Percentiles rank a stretch among this genome's conserved stretches.
These are phyloP conservation scores for Brachypodium distachyon DNA, from an alignment of 202 grass and related monocot genomes.

Conservation along the genomic window DNA sequence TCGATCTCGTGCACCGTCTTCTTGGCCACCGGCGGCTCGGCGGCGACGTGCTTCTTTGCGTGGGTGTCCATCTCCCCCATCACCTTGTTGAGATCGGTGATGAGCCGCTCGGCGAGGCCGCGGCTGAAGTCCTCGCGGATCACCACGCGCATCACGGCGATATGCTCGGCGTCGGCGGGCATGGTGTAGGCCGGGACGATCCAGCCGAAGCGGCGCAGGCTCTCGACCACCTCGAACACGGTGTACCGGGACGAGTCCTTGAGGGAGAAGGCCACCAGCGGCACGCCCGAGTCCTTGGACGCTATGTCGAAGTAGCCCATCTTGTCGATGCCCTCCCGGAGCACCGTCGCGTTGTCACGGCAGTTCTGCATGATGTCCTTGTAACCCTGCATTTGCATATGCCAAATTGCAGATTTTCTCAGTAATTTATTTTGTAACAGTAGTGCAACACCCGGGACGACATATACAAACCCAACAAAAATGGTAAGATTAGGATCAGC, in stretches of 20 bases:
- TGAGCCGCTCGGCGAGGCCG: conserved; percentile 57
- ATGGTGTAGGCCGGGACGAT: conserved; percentile 81
- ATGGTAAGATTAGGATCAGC: neutral
- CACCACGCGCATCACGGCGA: conserved; percentile 62
- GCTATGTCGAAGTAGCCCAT: conserved; percentile 59
- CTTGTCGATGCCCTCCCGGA: conserved; percentile 49
- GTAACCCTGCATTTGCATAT: conserved; percentile 36
- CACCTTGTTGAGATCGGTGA: conserved; percentile 46
- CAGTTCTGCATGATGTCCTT: conserved; percentile 73
- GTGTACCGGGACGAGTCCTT: conserved; percentile 46
- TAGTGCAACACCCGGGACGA: neutral
- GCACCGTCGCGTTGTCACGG: conserved; percentile 53
- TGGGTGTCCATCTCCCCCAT: conserved; percentile 59
- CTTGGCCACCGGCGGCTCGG: conserved; percentile 8
- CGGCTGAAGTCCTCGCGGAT: conserved; percentile 82
- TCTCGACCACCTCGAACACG: conserved; percentile 71
- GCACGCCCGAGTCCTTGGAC: conserved; percentile 67
- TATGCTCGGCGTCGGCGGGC: conserved; percentile 55
- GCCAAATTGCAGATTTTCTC: neutral
- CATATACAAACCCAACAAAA: neutral
- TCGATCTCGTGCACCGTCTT: conserved; percentile 48
- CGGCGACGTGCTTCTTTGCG: conserved; percentile 10
- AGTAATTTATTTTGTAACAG: neutral
- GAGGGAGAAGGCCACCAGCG: conserved; percentile 67
- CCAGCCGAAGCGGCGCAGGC: conserved; percentile 71